Base-by-base conservation (phyloP, 2,329 filamentous ascomycete species). In the Fusarium camptoceras region DNA sequence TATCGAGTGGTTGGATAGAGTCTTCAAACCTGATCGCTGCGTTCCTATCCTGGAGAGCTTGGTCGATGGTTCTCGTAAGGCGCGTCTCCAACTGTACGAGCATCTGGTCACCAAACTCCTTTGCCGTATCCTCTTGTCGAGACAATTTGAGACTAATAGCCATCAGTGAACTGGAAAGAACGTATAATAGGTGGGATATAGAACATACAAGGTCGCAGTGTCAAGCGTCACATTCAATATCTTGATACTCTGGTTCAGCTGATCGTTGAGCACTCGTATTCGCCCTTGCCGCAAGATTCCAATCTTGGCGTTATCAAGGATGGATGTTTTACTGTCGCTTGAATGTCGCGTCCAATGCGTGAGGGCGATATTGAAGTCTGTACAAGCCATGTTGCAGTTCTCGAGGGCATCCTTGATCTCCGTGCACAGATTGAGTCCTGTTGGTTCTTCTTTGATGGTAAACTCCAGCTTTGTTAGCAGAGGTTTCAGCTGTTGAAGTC, bases 1-100 rank as follows among this genome's bases (percentile, higher is more conserved):
- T 20, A 6, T 28, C 27, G 10, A 28, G 10, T 1, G 30, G 5
- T 8, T 15, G 14, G 16, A 31, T 8, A 15, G 30, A 3, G 3
- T 31, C 1, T 8, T 31, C 30, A 1, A 31, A 31, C 20, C 6
- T 27, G 16, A 3, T 12, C 0, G 3, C 16, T 2, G 15, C 16
- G 9, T 27, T 27, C 0, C 6, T 22, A n/a, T 44, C 42, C 5
- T 12, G 11, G 2, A 9, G 9, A 0, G 42, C 42, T 16, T 44
- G 16, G 0, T 27, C 5, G 42, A 25, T 6, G 5, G 5, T 16
- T n/a, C 8, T 6, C 0, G 8, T 0, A 0, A 44, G 20, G 15
- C 24, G 42, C 3, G 15, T 6, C 22, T 25, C 42, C 0, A 25
- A 0, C 9, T 11, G 0, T 2, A 27, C 8, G 0, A 44, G 22